A percentile compares a stretch with the other conserved stretches of the same genome.
These are phyloP conservation scores for Alternaria alternata DNA, from an alignment of 2,329 filamentous ascomycete genomes.

Conservation along the genomic window DNA sequence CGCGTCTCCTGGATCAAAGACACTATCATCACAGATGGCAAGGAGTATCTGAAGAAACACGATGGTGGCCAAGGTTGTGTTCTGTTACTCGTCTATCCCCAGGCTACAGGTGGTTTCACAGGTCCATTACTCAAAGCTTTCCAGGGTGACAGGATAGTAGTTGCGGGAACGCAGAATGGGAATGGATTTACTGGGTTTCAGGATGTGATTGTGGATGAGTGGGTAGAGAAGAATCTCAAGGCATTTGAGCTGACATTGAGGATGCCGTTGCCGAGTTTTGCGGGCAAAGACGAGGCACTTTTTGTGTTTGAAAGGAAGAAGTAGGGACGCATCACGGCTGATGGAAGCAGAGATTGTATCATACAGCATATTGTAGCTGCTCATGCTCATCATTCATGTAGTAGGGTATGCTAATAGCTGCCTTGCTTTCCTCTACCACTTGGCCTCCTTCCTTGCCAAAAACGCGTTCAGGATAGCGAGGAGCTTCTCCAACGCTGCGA, in stretches of 20 bases:
- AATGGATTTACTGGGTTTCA: slow-evolving; percentile 78
- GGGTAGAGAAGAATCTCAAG: slow-evolving; percentile 65
- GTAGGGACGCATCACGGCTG: neutral
- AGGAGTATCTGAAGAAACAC: slow-evolving; percentile 60
- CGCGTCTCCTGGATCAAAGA: slow-evolving; percentile 73
- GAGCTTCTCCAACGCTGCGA: slow-evolving; percentile 78
- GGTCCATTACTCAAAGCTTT: slow-evolving; percentile 68
- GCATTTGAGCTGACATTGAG: slow-evolving; percentile 69
- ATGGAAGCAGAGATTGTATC: neutral
- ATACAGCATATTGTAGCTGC: neutral
- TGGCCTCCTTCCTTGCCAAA: slow-evolving; percentile 42
- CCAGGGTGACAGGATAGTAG: slow-evolving; percentile 69
- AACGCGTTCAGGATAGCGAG: slow-evolving; percentile 78
- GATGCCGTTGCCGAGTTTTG: slow-evolving; percentile 75
- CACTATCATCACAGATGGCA: slow-evolving; percentile 69
- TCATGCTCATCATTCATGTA: slow-evolving; percentile 2
- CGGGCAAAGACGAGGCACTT: slow-evolving; percentile 78
- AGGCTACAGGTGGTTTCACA: slow-evolving; percentile 74
- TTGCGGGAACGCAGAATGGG: slow-evolving; percentile 76
- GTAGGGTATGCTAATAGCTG: neutral
- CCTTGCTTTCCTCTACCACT: slow-evolving; percentile 33
- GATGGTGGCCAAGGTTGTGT: slow-evolving; percentile 63
- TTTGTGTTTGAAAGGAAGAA: slow-evolving; percentile 66
- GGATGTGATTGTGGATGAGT: slow-evolving; percentile 70
- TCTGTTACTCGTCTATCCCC: slow-evolving; percentile 75